Percentiles rank a stretch among this genome's conserved stretches.
phyloP scores from a whole-genome alignment of 345 rosid species.

The Sonneratia alba region DNA sequence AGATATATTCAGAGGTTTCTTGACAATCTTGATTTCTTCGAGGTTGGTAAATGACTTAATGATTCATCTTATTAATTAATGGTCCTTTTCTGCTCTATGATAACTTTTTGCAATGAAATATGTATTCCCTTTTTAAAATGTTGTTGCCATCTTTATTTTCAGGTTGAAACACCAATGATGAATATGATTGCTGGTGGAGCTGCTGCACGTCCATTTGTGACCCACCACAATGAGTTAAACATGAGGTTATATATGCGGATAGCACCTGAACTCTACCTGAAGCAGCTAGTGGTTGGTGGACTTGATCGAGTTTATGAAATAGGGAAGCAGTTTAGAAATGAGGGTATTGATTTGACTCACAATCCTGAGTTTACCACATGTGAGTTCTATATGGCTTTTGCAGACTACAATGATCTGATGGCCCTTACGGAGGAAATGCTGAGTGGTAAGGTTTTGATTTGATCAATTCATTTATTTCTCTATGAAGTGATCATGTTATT shows the following conservation, averaged over 20 bases:
- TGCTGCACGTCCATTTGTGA: constrained; percentile 90
- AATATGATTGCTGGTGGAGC: constrained; percentile 99
- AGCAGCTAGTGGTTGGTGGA: constrained; percentile 93
- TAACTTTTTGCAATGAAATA: not conserved
- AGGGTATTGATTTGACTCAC: constrained; percentile 97
- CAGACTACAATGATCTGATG: constrained; percentile 93
- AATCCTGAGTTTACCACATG: constrained; percentile 98
- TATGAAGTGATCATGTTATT: not conserved
- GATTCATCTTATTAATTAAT: not conserved
- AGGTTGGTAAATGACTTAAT: constrained; percentile 31
- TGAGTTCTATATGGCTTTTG: constrained; percentile 96
- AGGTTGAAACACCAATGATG: constrained; percentile 99
- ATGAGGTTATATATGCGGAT: constrained; percentile 90
- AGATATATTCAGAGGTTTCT: constrained; percentile 59
- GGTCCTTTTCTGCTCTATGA: not conserved
- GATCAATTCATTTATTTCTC: not conserved
- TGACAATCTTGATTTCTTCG: constrained; percentile 58
- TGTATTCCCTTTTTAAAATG: not conserved
- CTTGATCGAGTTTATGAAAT: constrained; percentile 86
- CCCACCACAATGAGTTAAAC: constrained; percentile 90
- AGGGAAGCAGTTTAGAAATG: constrained; percentile 95
- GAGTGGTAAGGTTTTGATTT: constrained; percentile 46
- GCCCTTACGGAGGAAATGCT: constrained; percentile 73
- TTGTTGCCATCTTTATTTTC: constrained; percentile 7
- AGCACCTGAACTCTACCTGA: constrained; percentile 89